Evolutionary conservation across 495 filamentous ascomycete genomes (phyloP).

Genomic region (Venustampulla echinocandica): DNA sequence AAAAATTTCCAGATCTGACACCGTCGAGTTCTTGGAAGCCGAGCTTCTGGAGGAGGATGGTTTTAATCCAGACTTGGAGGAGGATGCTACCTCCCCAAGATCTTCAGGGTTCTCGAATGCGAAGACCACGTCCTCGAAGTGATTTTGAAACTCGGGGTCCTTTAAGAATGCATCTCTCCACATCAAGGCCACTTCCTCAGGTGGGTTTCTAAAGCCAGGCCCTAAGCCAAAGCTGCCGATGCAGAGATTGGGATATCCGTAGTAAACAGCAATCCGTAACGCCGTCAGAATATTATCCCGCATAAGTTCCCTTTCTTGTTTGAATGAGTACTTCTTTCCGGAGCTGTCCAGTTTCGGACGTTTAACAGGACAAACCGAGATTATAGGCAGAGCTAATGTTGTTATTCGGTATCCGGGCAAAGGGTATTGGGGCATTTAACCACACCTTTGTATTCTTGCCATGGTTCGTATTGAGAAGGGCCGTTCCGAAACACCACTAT

Average conservation of each 20-base stretch:
- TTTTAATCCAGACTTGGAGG: conserved; percentile 7
- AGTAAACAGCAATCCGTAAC: conserved; percentile 56
- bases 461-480: conserved; percentile 36
- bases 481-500: conserved; percentile 46
- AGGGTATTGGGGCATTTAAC: conserved; percentile 29
- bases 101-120: conserved; percentile 43
- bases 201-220: conserved; percentile 60
- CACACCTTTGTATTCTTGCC: conserved; percentile 29
- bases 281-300: conserved; percentile 61
- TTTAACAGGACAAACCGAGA: conserved; percentile 60
- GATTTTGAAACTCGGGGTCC: conserved; percentile 51
- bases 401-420: conserved; percentile 32
- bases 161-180: conserved; percentile 61
- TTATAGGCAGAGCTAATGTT: conserved; percentile 50
- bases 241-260: conserved; percentile 49
- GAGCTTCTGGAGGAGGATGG: conserved; percentile 13
- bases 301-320: conserved; percentile 58
- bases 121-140: conserved; percentile 61
- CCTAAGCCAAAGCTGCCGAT: conserved; percentile 66
- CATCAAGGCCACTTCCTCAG: conserved; percentile 54
- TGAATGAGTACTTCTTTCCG: conserved; percentile 59
- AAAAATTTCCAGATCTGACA: conserved; percentile 7
- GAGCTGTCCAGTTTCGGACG: conserved; percentile 60
- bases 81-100: conserved; percentile 2
- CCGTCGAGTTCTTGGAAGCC: not conserved